These are phyloP conservation scores for Coleophoma crateriformis DNA, from an alignment of 2,329 filamentous ascomycete genomes.

Conservation along the genomic window DNA sequence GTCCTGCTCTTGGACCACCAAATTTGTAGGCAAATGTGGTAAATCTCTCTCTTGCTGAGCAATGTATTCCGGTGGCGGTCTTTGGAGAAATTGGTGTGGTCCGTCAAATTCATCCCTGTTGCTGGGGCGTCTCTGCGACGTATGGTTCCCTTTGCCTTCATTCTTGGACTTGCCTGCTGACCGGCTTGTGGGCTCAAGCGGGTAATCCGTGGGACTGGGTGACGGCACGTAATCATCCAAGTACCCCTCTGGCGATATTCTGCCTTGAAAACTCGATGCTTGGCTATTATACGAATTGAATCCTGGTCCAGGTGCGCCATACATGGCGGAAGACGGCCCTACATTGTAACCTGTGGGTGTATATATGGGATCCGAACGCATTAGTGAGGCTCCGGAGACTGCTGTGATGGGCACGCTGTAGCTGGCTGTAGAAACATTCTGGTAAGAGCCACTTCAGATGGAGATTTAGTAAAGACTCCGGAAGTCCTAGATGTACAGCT, in stretches of 20 bases:
- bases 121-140: constrained; percentile 62
- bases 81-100: constrained; percentile 74
- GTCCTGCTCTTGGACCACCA: constrained; percentile 81
- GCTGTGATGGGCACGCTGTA: constrained; percentile 20
- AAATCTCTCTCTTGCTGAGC: constrained; percentile 75
- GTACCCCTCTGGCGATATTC: constrained; percentile 26
- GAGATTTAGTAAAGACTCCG: constrained; percentile 20
- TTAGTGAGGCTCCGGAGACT: constrained; percentile 12
- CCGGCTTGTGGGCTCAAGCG: constrained; percentile 43
- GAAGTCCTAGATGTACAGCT: constrained; percentile 8
- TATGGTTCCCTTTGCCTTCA: constrained; percentile 38
- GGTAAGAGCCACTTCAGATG: constrained; percentile 21
- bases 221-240: constrained; percentile 41
- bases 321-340: constrained; percentile 18
- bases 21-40: constrained; percentile 75
- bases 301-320: constrained; percentile 23
- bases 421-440: constrained; percentile 15
- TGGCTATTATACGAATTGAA: constrained; percentile 22
- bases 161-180: constrained; percentile 39
- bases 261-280: constrained; percentile 23
- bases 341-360: constrained; percentile 22
- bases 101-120: constrained; percentile 89
- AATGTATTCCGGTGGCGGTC: constrained; percentile 64
- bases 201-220: constrained; percentile 55
- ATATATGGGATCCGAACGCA: constrained; percentile 22